Base-by-base conservation (phyloP, 164 flowering plant genomes). In the Kingdonia uniflora region DNA sequence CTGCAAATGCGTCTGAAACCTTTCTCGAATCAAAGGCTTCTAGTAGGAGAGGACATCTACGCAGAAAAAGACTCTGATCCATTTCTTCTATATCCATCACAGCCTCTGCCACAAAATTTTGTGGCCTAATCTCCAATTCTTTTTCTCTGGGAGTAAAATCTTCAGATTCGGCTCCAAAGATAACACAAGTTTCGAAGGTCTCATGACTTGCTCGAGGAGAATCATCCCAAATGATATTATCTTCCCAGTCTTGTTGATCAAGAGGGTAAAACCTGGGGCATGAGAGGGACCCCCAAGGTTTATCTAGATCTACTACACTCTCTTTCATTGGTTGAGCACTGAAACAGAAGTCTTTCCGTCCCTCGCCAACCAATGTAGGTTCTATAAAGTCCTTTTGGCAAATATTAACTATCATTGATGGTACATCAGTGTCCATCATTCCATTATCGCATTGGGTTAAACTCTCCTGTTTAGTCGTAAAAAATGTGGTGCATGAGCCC, bases 171-270 rank as follows among this genome's bases (percentile, higher is more conserved):
- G 71, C 61, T 68, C 71, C 80, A 59, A 74, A 67, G 21, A 66
- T 56, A 41, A 72, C 73, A 65, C 48, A 68, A 64, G 70, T 72
- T 60, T 71, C 81, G 0, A 61, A 65, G 53, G 72, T 60, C 52
- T 57, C 68, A 11, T 62, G 62, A 68, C 70, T 72, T 12, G 33
- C 40, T 11, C 53, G 49, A 38, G 89, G 79, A 49, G 94, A 82
- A 64, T 70, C 69, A 37, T 67, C 85, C 96, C 96, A 92, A 35
- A 88, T 64, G 54, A 92, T 92, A 51, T 54, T 60, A 12, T 82
- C 76, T 70, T 92, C 99, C 99, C 99, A 92, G 52, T 84, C 74
- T 64, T 76, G 77, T 69, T 82, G 96, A 63, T 85, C 95, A 58
- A 92, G 80, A 51, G 88, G 85, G 65, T 79, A 75, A 59, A 79